A percentile compares a stretch with the other conserved stretches of the same genome.
Conservation (phyloP, 768 basidiomycete species). For the Hemileccinum rubropunctum region DNA sequence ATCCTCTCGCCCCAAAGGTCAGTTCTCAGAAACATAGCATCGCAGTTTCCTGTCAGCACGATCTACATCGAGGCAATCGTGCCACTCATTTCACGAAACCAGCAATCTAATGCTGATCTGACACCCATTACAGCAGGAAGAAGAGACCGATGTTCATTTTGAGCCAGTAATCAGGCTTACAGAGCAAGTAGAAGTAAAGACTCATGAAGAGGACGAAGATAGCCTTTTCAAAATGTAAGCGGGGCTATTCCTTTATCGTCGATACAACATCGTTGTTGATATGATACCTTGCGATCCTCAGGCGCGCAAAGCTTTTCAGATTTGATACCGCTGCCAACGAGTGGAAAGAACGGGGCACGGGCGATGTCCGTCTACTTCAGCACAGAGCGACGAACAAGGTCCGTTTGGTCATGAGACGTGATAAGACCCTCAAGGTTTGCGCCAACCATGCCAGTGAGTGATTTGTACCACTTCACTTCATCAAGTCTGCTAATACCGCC, state of each 20-base stretch:
- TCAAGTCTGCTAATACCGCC: slow-evolving; percentile 3
- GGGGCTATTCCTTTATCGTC: neutral
- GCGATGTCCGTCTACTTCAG: slow-evolving; percentile 87
- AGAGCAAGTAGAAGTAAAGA: slow-evolving; percentile 93
- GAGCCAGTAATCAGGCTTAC: slow-evolving; percentile 97
- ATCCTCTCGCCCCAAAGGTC: slow-evolving; percentile 73
- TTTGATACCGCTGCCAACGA: slow-evolving; percentile 76
- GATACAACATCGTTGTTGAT: slow-evolving; percentile 4
- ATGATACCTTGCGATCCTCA: slow-evolving; percentile 35
- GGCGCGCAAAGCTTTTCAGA: slow-evolving; percentile 98
- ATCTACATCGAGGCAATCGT: slow-evolving; percentile 25
- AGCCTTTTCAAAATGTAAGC: slow-evolving; percentile 94
- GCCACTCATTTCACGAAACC: slow-evolving; percentile 27
- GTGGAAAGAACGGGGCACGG: slow-evolving; percentile 99
- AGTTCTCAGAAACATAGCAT: slow-evolving; percentile 26
- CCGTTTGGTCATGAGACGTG: slow-evolving; percentile 97
- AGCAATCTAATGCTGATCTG: slow-evolving; percentile 25
- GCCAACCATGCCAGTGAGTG: slow-evolving; percentile 90
- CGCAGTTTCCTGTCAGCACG: neutral
- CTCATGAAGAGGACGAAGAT: slow-evolving; percentile 91
- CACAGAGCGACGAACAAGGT: slow-evolving; percentile 91
- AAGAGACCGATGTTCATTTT: slow-evolving; percentile 87
- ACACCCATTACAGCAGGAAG: slow-evolving; percentile 42
- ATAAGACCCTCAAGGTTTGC: slow-evolving; percentile 99
- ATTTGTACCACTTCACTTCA: neutral